phyloP scores from a whole-genome alignment of 2,329 filamentous ascomycete species.

The Cercospora sp. region DNA sequence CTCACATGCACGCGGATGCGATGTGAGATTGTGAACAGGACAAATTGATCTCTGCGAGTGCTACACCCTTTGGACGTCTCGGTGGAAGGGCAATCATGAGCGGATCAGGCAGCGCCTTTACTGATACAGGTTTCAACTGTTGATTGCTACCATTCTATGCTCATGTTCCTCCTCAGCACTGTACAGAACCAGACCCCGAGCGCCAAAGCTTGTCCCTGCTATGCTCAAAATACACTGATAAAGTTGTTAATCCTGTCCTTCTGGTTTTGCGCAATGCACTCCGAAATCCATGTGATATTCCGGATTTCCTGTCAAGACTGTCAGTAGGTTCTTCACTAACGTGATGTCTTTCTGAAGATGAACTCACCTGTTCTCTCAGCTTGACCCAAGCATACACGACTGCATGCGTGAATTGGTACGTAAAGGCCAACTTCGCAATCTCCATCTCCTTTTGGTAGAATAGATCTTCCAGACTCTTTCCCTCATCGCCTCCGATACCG shows the following conservation, averaged over 20 bases:
- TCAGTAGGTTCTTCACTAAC: slow-evolving; percentile 29
- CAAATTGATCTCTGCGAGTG: not conserved
- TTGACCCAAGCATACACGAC: slow-evolving; percentile 99
- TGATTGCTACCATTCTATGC: not conserved
- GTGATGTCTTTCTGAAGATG: slow-evolving; percentile 30
- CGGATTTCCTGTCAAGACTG: slow-evolving; percentile 75
- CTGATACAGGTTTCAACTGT: not conserved
- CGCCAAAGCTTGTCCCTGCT: not conserved
- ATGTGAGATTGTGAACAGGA: not conserved
- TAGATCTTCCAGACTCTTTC: slow-evolving; percentile 90
- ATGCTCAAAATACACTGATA: slow-evolving; percentile 83
- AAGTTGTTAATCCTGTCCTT: slow-evolving; percentile 99
- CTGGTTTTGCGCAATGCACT: slow-evolving; percentile 99
- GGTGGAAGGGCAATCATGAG: not conserved
- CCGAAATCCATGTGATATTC: slow-evolving; percentile 99
- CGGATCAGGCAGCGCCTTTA: not conserved
- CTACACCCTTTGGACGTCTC: not conserved
- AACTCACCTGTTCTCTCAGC: slow-evolving; percentile 85
- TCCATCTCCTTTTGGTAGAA: slow-evolving; percentile 99
- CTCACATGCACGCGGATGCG: not conserved
- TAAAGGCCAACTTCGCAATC: slow-evolving; percentile 91
- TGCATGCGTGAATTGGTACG: slow-evolving; percentile 89
- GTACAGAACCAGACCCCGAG: slow-evolving; percentile 1
- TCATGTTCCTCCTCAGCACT: not conserved
- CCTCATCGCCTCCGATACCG: slow-evolving; percentile 71